phyloP scores from a whole-genome alignment of 73 alveolate genomes.

The Breviolum minutum region DNA sequence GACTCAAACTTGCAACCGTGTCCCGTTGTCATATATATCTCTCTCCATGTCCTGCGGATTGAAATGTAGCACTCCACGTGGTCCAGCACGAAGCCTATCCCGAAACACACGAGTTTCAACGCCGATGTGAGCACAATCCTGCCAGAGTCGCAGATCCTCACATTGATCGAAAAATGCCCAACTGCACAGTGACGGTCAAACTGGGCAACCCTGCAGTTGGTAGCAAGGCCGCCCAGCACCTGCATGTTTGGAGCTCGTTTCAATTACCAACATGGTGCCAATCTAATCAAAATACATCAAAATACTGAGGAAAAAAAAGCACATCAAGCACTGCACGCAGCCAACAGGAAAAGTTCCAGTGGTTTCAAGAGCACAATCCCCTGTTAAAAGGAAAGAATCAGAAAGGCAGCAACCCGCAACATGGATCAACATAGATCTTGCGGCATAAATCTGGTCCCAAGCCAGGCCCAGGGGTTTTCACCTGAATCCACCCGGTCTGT shows the following conservation, averaged over 20 bases:
- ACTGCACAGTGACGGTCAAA: not conserved
- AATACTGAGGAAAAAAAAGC: not conserved
- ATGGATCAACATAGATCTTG: too few species aligned
- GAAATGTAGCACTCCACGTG: constrained; percentile 53
- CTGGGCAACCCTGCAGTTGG: constrained; percentile 9
- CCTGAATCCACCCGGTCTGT: constrained; percentile 84
- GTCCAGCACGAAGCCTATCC: constrained; percentile 63
- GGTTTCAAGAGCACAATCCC: too few species aligned
- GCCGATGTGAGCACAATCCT: too few species aligned
- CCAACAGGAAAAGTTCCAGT: too few species aligned
- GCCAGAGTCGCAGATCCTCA: too few species aligned
- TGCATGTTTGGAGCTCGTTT: not conserved
- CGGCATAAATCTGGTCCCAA: not conserved
- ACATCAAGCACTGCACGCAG: not conserved
- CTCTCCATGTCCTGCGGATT: constrained; percentile 39
- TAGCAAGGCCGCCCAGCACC: constrained; percentile 76
- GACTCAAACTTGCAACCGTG: too few species aligned
- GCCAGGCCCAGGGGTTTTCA: not conserved
- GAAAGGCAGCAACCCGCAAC: too few species aligned
- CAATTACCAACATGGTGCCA: not conserved
- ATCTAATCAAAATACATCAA: not conserved
- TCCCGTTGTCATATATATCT: too few species aligned
- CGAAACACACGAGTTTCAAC: not conserved
- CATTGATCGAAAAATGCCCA: too few species aligned
- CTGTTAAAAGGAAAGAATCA: too few species aligned